These are phyloP conservation scores for Eurotiales sp. DNA, from an alignment of 2,329 filamentous ascomycete species.

Conservation along the genomic window DNA sequence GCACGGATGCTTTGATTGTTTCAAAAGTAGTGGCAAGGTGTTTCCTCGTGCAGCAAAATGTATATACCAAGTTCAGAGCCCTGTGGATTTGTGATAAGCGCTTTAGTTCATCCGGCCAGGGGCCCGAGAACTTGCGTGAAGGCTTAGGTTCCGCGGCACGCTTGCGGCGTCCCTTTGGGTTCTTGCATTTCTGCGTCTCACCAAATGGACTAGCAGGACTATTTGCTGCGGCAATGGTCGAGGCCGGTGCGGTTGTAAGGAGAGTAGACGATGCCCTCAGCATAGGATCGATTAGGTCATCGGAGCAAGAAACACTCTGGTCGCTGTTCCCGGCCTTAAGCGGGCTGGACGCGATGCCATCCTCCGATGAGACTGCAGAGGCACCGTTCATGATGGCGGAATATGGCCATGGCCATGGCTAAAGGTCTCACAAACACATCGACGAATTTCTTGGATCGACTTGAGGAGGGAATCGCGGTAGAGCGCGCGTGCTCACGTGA, in stretches of 20 bases:
- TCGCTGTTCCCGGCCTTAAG: neutral
- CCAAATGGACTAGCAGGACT: neutral
- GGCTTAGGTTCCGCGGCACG: slow-evolving; percentile 2
- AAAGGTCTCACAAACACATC: neutral
- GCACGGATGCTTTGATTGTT: slow-evolving; percentile 78
- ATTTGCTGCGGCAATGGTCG: neutral
- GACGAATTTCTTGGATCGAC: too few relatives aligned
- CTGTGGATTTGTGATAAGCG: slow-evolving; percentile 71
- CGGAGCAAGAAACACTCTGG: neutral
- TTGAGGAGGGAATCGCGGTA: slow-evolving; percentile 10
- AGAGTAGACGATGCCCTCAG: neutral
- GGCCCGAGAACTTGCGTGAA: slow-evolving; percentile 36
- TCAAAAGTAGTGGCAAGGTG: slow-evolving; percentile 89
- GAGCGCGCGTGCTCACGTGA: slow-evolving; percentile 13
- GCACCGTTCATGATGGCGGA: slow-evolving; percentile 2
- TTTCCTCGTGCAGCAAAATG: slow-evolving; percentile 90
- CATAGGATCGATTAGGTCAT: slow-evolving; percentile 10
- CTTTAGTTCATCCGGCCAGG: slow-evolving; percentile 75
- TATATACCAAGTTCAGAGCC: slow-evolving; percentile 88
- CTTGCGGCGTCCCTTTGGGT: slow-evolving; percentile 1
- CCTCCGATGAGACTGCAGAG: neutral
- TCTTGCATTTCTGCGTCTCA: neutral
- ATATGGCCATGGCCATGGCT: neutral
- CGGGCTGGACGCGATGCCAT: neutral
- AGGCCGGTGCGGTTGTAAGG: neutral